phyloP scores from a whole-genome alignment of 805 yeast genomes.

The Cyberlindnera samutprakarnensis region DNA sequence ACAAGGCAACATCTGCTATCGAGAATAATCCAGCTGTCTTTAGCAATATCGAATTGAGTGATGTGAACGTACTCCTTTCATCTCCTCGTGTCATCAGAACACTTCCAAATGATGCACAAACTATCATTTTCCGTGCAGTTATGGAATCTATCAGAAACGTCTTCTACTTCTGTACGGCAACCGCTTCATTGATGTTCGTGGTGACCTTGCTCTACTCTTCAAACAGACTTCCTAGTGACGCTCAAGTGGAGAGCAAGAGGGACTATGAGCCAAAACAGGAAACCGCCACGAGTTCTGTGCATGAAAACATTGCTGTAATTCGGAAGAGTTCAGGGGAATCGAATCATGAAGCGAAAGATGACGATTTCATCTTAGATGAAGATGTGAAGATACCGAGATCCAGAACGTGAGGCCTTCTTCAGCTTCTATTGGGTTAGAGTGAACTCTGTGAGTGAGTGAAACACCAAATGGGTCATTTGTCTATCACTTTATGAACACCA shows the following conservation, averaged over 20 bases:
- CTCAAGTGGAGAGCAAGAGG: conserved; percentile 4
- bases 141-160: conserved; percentile 33
- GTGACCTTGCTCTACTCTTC: conserved; percentile 32
- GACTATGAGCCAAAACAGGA: conserved; percentile 6
- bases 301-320: no score
- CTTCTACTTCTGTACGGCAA: conserved; percentile 33
- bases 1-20: conserved; percentile 7
- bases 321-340: no score
- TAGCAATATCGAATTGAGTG: neutral
- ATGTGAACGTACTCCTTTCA: conserved; percentile 1
- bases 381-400: no score
- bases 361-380: no score
- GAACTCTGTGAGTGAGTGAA: no score
- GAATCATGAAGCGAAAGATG: no score
- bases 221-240: conserved; percentile 30
- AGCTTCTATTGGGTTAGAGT: no score
- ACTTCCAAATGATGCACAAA: conserved; percentile 5
- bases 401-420: no score
- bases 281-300: no score
- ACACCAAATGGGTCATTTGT: no score
- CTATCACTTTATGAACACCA: no score
- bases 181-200: conserved; percentile 27
- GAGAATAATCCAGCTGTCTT: conserved; percentile 2
- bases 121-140: conserved; percentile 15
- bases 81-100: conserved; percentile 2